Percentiles rank a stretch among this genome's conserved stretches.
These are phyloP conservation scores for Betula pendula DNA, from an alignment of 306 rosid genomes.

Conservation along the genomic window DNA sequence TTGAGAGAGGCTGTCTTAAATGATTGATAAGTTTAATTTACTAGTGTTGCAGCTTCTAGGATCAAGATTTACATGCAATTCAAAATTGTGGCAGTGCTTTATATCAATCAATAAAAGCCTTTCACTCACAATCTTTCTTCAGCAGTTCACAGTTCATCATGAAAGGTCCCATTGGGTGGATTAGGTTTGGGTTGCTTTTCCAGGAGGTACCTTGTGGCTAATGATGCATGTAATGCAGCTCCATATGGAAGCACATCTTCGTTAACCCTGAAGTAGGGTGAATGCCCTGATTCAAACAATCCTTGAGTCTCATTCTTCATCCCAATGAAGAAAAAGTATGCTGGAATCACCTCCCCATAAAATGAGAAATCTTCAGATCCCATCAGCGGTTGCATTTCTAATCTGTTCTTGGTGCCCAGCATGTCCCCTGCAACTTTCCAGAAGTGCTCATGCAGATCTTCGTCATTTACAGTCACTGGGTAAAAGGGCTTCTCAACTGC, in stretches of 20 bases:
- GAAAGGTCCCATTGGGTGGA: slow-evolving; percentile 21
- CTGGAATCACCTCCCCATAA: slow-evolving; percentile 43
- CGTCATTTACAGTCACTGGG: slow-evolving; percentile 39
- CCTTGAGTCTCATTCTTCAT: slow-evolving; percentile 40
- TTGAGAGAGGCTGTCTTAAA: neutral
- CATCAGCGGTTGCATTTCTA: slow-evolving; percentile 34
- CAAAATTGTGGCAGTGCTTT: slow-evolving; percentile 1
- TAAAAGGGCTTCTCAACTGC: slow-evolving; percentile 22
- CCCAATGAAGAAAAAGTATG: slow-evolving; percentile 39
- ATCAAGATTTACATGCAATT: neutral
- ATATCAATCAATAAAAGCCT: neutral
- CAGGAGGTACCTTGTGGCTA: slow-evolving; percentile 38
- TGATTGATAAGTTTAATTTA: neutral
- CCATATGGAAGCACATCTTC: slow-evolving; percentile 53
- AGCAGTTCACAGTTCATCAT: slow-evolving; percentile 32
- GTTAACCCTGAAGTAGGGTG: slow-evolving; percentile 36
- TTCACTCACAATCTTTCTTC: neutral
- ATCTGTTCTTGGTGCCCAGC: slow-evolving; percentile 30
- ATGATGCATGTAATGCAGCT: slow-evolving; percentile 49
- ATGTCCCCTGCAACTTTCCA: slow-evolving; percentile 30
- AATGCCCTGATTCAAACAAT: slow-evolving; percentile 28
- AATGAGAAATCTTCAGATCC: slow-evolving; percentile 52
- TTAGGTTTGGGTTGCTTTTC: slow-evolving; percentile 26
- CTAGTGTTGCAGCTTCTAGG: neutral
- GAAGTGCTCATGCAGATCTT: slow-evolving; percentile 36